Evolutionary conservation across 75 land plant genomes (phyloP), one percentile per base, ranked within the genome.

Genomic region (Cunninghamia lanceolata): DNA sequence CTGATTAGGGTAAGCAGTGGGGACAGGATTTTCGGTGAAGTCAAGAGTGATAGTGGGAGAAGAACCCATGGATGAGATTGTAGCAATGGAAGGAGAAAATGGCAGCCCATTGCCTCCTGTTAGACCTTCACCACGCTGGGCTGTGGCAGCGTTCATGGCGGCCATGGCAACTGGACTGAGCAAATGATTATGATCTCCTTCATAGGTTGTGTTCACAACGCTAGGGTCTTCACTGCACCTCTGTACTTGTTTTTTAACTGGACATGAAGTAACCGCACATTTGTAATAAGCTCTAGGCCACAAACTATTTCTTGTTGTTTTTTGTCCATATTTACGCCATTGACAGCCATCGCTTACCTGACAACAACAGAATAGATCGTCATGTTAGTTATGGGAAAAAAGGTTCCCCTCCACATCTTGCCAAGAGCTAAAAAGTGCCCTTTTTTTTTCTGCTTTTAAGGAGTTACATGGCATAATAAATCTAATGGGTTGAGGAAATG

Each of bases 271-370:
- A 14, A 78, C 38, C 14, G 81, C 81, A 19, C 81, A 78, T 39
- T 78, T 78, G 81, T 38, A 78, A 40, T 78, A 78, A 39, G 42
- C 39, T 78, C 81, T 77, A 16, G 81, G 81, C 8, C 45, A 21
- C 19, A 39, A 8, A 39, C 25, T 78, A 21, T 78, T 78, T 40
- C 81, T 78, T 5, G 81, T 78, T 21, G 38, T 78, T 39, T 78
- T 78, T 15, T 78, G 81, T 21, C 81, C 81, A 78, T 78, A 78
- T 40, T 78, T 78, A 9, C 81, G 81, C 81, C 81, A 78, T 21
- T 78, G 81, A 39, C 81, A 78, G 9, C 81, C 81, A 39, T 78
- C 81, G 28, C 39, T 78, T 19, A 78, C 25, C 81, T 78, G 81
- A 19, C 6, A 38, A 21, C 6, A 78, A 78, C 5, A 40, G 40